phyloP scores from a whole-genome alignment of 2,329 filamentous ascomycete genomes.

The Thielaviopsis punctulata region DNA sequence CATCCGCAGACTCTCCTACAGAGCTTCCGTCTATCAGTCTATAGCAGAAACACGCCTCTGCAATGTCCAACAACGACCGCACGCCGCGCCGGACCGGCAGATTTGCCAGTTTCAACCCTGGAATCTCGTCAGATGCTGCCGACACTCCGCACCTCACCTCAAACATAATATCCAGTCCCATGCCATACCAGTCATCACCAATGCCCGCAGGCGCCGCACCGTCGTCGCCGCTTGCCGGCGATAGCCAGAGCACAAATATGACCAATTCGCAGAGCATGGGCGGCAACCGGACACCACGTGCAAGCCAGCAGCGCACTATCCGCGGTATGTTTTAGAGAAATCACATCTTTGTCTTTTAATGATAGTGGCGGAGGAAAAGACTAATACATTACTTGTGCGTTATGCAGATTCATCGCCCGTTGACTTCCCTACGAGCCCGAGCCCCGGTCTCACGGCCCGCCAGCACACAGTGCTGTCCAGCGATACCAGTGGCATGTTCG shows the following conservation, averaged over 20 bases:
- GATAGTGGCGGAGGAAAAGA: too few species aligned
- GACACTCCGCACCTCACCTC: conserved; percentile 7
- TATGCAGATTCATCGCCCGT: conserved; percentile 78
- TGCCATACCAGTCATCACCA: conserved; percentile 51
- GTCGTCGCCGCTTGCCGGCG: conserved; percentile 12
- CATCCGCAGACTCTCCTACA: too few species aligned
- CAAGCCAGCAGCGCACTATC: conserved; percentile 23
- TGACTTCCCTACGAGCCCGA: conserved; percentile 78
- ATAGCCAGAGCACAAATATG: conserved; percentile 25
- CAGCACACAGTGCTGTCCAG: conserved; percentile 58
- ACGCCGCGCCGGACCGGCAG: conserved; percentile 8
- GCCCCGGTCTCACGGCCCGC: conserved; percentile 48
- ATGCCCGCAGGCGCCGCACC: conserved; percentile 16
- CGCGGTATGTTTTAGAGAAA: conserved; percentile 4
- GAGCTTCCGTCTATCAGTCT: not conserved
- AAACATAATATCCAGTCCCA: conserved; percentile 56
- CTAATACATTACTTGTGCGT: not conserved
- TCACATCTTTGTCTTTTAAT: not conserved
- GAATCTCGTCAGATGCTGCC: conserved; percentile 7
- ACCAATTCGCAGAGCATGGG: conserved; percentile 38
- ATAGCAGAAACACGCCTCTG: not conserved
- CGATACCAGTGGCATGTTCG: conserved; percentile 76
- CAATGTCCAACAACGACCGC: conserved; percentile 9
- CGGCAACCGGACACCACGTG: conserved; percentile 47
- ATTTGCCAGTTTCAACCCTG: conserved; percentile 1